Evolutionary conservation across 805 yeast genomes (phyloP).

Genomic region (Pichia cephalocereana): DNA sequence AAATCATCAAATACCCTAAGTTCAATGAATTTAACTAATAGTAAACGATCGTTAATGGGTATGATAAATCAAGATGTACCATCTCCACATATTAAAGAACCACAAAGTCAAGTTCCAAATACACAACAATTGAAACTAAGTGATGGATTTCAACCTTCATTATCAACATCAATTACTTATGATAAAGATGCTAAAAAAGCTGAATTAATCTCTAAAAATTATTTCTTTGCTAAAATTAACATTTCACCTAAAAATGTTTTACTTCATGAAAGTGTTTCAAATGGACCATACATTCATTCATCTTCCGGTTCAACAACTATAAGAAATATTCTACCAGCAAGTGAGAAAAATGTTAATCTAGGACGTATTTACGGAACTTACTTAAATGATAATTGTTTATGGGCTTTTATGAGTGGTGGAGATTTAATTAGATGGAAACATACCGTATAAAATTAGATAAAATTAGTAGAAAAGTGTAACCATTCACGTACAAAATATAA

Average conservation of each 20-base stretch:
- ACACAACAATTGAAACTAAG: not conserved
- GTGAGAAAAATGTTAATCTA: constrained; percentile 23
- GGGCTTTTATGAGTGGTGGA: constrained; percentile 31
- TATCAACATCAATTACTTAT: not conserved
- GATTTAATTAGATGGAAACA: constrained; percentile 31
- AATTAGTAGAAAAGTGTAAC: too few relatives aligned
- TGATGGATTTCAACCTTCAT: not conserved
- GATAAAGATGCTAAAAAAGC: not conserved
- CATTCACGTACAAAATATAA: too few relatives aligned
- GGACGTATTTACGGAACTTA: constrained; percentile 27
- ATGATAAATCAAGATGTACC: constrained; percentile 19
- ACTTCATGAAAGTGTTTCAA: not conserved
- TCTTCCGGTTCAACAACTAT: constrained; percentile 17
- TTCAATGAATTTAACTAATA: constrained; percentile 7
- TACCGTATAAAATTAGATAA: not conserved
- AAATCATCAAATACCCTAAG: not conserved
- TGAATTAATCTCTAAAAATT: not conserved
- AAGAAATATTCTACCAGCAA: constrained; percentile 27
- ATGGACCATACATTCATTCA: constrained; percentile 17
- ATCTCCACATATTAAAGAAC: constrained; percentile 3
- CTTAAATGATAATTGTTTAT: constrained; percentile 24
- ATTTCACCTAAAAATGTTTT: not conserved
- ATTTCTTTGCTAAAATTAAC: not conserved
- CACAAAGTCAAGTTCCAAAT: not conserved
- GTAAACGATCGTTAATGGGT: constrained; percentile 19